Base-by-base conservation (phyloP, 1,139 yeast species). In the Meyerozyma elateridarum region DNA sequence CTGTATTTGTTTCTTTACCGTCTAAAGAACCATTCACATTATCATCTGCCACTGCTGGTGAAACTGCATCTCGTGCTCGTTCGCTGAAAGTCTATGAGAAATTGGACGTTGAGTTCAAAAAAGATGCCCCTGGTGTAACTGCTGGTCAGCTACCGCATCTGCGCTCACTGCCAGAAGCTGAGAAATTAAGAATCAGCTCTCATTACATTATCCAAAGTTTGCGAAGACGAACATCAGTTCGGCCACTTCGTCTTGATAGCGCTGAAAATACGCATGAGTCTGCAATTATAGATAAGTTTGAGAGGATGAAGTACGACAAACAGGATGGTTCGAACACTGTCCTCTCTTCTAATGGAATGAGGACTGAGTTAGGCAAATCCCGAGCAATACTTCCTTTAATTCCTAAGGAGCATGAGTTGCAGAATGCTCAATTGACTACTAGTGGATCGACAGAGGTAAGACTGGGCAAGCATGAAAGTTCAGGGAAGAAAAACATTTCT, bases 1-100 rank as follows among this genome's bases (percentile, higher is more conserved):
- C 70, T 1, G 51, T 56, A 2, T 65, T 61, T 42, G 65, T 60
- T 1, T 52, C 70, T 0, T 40, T 65, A n/a, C 72, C 72, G 1
- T 50, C 64, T 5, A 46, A 67, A 25, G 70, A 62, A 30, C 71
- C 72, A 1, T 52, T 65, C 20, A 49, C 57, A 4, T 52, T 45
- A 15, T 36, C 36, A 8, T 20, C 45, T n/a, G 26, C 33, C 13
- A 13, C 35, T 7, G 20, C 35, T 5, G 31, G 36, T 9, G 33
- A 34, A 9, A 18, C 39, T 2, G 37, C 34, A 14, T 16, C 20
- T 31, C 8, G 26, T 32, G 26, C 39, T 20, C 22, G 44, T 15
- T 37, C 52, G 7, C 50, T 47, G 49, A 35, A 46, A 28, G 40
- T 46, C 2, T 39, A 40, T 30, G 54, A 49, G 19, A 34, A 40